Percentiles rank a stretch among this genome's conserved stretches.
phyloP scores from a whole-genome alignment of 108 stramenopile genomes.

The Bacterosira constricta region DNA sequence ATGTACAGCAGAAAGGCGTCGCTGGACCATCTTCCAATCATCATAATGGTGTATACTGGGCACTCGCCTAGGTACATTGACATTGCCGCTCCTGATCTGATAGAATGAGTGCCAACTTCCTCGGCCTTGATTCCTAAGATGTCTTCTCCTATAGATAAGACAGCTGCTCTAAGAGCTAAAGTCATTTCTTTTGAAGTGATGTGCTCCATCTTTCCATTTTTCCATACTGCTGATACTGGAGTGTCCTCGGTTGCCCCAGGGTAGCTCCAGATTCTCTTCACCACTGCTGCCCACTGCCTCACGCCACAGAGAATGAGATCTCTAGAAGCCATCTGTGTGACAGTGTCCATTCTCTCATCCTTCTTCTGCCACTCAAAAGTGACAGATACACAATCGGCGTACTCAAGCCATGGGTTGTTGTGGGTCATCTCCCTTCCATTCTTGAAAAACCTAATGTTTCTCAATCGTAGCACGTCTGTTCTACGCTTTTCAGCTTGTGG shows the following conservation, averaged over 20 bases:
- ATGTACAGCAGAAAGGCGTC: neutral
- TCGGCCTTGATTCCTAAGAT: neutral
- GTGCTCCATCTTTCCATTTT: neutral
- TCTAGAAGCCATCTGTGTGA: neutral
- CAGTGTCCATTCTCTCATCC: neutral
- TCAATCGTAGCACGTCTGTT: neutral
- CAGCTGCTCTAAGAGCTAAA: neutral
- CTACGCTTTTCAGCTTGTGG: neutral
- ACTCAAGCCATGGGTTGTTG: neutral
- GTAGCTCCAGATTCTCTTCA: neutral
- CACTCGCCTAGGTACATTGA: neutral
- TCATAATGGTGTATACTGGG: neutral
- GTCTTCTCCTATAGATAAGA: neutral
- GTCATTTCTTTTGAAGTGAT: neutral
- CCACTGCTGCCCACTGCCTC: neutral
- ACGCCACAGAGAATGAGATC: neutral
- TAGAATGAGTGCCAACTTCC: neutral
- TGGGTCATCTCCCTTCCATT: neutral
- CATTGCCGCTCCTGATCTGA: neutral
- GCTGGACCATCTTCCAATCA: neutral
- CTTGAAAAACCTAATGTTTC: neutral
- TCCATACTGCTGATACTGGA: neutral
- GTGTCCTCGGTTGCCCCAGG: neutral
- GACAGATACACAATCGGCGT: neutral
- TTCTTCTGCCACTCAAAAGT: neutral